phyloP scores from a whole-genome alignment of 2,329 filamentous ascomycete species.

The Alternaria dauci region DNA sequence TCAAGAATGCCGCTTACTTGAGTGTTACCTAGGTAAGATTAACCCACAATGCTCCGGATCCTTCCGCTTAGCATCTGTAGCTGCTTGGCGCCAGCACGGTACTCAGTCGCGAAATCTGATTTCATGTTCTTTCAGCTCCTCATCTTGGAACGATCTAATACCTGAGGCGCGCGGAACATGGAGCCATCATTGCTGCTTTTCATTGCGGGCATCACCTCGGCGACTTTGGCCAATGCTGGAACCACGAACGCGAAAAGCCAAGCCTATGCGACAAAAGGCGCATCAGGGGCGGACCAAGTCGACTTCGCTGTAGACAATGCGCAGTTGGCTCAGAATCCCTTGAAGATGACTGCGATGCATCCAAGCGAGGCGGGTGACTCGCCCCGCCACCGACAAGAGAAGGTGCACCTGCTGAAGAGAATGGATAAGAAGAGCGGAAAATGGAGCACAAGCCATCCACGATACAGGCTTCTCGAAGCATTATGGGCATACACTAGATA shows the following conservation, averaged over 20 bases:
- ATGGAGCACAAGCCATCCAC: conserved; percentile 28
- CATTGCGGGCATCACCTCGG: not conserved
- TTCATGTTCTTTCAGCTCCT: not conserved
- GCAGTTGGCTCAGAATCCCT: conserved; percentile 10
- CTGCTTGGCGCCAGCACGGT: conserved; percentile 37
- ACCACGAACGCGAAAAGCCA: not conserved
- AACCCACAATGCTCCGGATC: not conserved
- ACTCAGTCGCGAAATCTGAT: conserved; percentile 16
- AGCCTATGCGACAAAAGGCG: not conserved
- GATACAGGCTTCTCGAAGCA: conserved; percentile 33
- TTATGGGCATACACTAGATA: conserved; percentile 32
- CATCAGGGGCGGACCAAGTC: not conserved
- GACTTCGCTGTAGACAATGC: not conserved
- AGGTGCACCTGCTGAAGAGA: conserved; percentile 27
- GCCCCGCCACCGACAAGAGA: conserved; percentile 30
- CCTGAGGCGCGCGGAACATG: not conserved
- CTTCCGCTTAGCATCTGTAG: not conserved
- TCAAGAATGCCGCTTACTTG: not conserved
- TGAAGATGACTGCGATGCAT: conserved; percentile 24
- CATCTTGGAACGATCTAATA: not conserved
- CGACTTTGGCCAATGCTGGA: not conserved
- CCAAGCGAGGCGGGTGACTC: not conserved
- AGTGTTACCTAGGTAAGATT: too few relatives aligned
- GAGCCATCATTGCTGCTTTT: conserved; percentile 4
- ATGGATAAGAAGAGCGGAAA: conserved; percentile 30